Conservation (phyloP, 2,329 filamentous ascomycete species). For the Tolypocladium endophyticum region DNA sequence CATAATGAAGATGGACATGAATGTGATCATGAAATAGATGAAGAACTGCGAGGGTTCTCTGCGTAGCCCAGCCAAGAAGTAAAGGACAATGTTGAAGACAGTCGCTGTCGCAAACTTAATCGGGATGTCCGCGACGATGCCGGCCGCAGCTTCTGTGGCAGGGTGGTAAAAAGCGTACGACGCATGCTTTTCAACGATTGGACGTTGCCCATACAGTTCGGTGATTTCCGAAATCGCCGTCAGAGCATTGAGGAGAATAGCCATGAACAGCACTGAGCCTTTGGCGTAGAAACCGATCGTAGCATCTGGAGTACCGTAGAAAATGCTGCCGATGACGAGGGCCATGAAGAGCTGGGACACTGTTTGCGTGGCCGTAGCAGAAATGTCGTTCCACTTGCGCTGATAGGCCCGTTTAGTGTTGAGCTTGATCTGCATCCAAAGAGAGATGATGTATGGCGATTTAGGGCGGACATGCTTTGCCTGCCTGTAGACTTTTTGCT, state of each 20-base stretch:
- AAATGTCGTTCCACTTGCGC: conserved; percentile 40
- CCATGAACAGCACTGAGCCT: conserved; percentile 49
- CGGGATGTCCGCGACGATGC: conserved; percentile 44
- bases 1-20: conserved; percentile 60
- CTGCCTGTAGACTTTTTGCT: conserved; percentile 39
- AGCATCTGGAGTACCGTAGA: conserved; percentile 38
- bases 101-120: conserved; percentile 41
- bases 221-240: conserved; percentile 45
- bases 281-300: conserved; percentile 42
- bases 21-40: conserved; percentile 62
- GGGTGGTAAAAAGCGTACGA: conserved; percentile 42
- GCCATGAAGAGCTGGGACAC: conserved; percentile 42
- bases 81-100: conserved; percentile 45
- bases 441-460: conserved; percentile 47
- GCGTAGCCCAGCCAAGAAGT: conserved; percentile 43
- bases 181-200: conserved; percentile 38
- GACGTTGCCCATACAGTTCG: conserved; percentile 30
- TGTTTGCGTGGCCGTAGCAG: conserved; percentile 34
- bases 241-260: conserved; percentile 48
- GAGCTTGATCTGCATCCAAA: conserved; percentile 41
- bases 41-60: conserved; percentile 62
- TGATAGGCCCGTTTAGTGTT: conserved; percentile 41
- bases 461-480: conserved; percentile 40
- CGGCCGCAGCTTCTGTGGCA: conserved; percentile 40
- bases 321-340: conserved; percentile 52